Base-by-base conservation (phyloP, 1,139 yeast genomes). In the Cylindricascospora bacillispora region DNA sequence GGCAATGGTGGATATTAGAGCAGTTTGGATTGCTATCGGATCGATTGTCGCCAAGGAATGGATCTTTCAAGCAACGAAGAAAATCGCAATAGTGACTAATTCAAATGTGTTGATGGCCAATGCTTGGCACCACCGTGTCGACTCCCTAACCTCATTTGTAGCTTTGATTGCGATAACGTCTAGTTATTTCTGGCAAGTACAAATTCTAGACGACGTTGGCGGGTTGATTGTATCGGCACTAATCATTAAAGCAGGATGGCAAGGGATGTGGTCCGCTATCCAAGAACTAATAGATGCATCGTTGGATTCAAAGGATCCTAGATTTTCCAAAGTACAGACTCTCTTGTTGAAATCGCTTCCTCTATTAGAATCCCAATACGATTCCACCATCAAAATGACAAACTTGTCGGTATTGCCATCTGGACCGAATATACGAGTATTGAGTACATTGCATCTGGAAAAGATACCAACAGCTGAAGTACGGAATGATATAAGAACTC, bases 61-160 rank as follows among this genome's bases (percentile, higher is more conserved):
- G 67, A 70, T 89, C 27, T 89, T 72, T 57, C 72, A 72, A 35
- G 80, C 81, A 11, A 89, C 98, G 0, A 67, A 77, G 60, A 70
- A 72, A 39, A 73, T 89, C 13, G 97, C 95, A 3, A 61, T 65
- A 26, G 61, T 66, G 37, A 71, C 85, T 18, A 79, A 82, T 47
- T 83, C 95, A 2, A 81, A 83, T 38, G 97, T 89, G 4, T 65
- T 89, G 33, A 76, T 83, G 29, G 98, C 98, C 5, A 89, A 89
- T 49, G 98, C 98, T 3, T 89, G 97, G 97, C 98, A 89, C 53
- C 98, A 89, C 50, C 67, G 98, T 39, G 86, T 89, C n/a, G 98
- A 89, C 52, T 79, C 94, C 1, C 56, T 89, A 43, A 92, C 97
- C 0, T 85, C 95, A 0, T 65, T 80, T 23, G 97, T 89, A 6